These are phyloP conservation scores for Ceratocystis eucalypticola DNA, from an alignment of 2,329 filamentous ascomycete species.

Conservation along the genomic window DNA sequence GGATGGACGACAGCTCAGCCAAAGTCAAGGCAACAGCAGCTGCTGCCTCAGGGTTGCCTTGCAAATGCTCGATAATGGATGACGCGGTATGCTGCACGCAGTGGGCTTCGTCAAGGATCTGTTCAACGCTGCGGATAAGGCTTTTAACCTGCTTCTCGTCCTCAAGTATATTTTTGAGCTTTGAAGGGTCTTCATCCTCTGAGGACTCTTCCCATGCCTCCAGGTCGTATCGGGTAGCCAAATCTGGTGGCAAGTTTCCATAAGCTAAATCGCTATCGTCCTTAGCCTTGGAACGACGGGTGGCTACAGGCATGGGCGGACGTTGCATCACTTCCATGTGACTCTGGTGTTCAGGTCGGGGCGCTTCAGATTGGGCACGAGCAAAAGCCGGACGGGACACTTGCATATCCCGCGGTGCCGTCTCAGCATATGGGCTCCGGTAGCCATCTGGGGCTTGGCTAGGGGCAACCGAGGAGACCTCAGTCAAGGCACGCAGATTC, in stretches of 20 bases:
- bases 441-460: constrained; percentile 27
- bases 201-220: constrained; percentile 13
- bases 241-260: constrained; percentile 62
- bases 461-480: constrained; percentile 37
- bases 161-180: constrained; percentile 30
- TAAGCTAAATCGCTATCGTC: constrained; percentile 91
- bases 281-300: constrained; percentile 29
- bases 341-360: constrained; percentile 31
- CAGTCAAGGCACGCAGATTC: constrained; percentile 41
- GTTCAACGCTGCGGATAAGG: constrained; percentile 62
- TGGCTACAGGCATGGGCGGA: constrained; percentile 3
- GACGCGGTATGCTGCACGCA: constrained; percentile 76
- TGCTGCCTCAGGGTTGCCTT: constrained; percentile 69
- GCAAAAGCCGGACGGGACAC: constrained; percentile 25
- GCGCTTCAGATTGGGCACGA: constrained; percentile 24
- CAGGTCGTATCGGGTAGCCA: constrained; percentile 38
- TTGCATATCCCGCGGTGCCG: constrained; percentile 23
- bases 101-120: constrained; percentile 70
- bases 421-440: constrained; percentile 33
- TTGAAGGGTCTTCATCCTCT: constrained; percentile 27
- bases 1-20: constrained; percentile 73
- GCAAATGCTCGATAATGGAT: constrained; percentile 61
- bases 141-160: constrained; percentile 44
- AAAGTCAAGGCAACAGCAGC: constrained; percentile 87
- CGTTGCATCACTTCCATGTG: constrained; percentile 23